A percentile compares a stretch with the other conserved stretches of the same genome.
phyloP scores from a whole-genome alignment of 169 alveolate species.

The Cytauxzoon felis region DNA sequence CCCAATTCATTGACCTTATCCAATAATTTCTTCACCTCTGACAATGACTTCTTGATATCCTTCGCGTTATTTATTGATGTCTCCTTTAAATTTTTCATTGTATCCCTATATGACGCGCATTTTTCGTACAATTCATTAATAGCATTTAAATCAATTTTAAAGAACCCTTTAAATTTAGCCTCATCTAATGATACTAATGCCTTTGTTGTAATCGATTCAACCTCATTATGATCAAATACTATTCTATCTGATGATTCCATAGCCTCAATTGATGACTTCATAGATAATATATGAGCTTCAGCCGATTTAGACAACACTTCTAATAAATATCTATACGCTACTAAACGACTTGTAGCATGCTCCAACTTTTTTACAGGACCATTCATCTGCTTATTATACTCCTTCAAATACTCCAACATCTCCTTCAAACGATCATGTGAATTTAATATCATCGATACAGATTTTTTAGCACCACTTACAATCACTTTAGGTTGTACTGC shows the following conservation, averaged over 20 bases:
- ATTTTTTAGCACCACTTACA: no score
- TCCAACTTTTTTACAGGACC: neutral
- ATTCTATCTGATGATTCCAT: neutral
- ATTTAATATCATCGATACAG: neutral
- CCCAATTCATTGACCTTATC: neutral
- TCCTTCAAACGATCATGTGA: neutral
- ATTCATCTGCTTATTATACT: neutral
- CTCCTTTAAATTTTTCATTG: neutral
- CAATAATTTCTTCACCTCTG: neutral
- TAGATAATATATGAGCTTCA: neutral
- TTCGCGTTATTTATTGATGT: neutral
- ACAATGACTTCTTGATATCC: neutral
- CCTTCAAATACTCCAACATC: neutral
- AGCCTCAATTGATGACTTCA: neutral
- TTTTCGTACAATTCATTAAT: neutral
- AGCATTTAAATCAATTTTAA: neutral
- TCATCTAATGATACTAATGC: neutral
- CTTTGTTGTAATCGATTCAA: neutral
- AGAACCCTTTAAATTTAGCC: neutral
- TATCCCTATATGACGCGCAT: neutral
- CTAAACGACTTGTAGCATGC: neutral
- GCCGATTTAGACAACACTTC: neutral
- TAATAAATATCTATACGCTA: neutral
- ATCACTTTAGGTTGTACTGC: neutral
- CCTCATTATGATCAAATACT: neutral